These are phyloP conservation scores for Cercis canadensis DNA, from an alignment of 306 rosid genomes.

Conservation along the genomic window DNA sequence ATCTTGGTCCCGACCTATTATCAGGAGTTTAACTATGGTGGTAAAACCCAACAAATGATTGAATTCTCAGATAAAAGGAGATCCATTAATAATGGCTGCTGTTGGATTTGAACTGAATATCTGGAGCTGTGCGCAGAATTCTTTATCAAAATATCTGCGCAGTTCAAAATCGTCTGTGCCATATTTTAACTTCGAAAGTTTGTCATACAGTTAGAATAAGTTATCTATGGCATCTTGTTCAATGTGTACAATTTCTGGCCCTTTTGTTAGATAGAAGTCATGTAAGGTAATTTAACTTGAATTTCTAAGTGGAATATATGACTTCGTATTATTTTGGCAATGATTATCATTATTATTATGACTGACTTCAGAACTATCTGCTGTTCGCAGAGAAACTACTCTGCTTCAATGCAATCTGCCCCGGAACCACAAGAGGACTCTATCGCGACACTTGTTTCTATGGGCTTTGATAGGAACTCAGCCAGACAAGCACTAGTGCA, in stretches of 20 bases:
- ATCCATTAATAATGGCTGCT: background rate
- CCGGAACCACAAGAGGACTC: constrained; percentile 81
- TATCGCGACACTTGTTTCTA: constrained; percentile 80
- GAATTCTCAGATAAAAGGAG: no score
- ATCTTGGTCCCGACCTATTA: background rate
- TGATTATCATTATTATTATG: background rate
- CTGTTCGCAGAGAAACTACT: constrained; percentile 72
- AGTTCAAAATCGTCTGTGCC: background rate
- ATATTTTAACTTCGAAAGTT: constrained; percentile 1
- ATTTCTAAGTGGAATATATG: background rate
- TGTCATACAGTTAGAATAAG: background rate
- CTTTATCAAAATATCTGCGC: background rate
- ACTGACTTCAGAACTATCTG: constrained; percentile 8
- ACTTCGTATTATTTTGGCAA: background rate
- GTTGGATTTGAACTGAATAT: background rate
- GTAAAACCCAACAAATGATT: no score
- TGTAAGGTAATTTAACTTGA: no score
- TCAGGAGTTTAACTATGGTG: background rate
- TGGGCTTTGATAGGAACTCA: constrained; percentile 94
- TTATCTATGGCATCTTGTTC: background rate
- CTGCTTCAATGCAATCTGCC: constrained; percentile 58
- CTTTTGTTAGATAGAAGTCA: no score
- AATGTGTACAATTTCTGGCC: constrained; percentile 14
- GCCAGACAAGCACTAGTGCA: constrained; percentile 96
- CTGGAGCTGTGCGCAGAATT: constrained; percentile 2